Conservation (phyloP, 768 basidiomycete genomes). For the Suillus hirtellus region DNA sequence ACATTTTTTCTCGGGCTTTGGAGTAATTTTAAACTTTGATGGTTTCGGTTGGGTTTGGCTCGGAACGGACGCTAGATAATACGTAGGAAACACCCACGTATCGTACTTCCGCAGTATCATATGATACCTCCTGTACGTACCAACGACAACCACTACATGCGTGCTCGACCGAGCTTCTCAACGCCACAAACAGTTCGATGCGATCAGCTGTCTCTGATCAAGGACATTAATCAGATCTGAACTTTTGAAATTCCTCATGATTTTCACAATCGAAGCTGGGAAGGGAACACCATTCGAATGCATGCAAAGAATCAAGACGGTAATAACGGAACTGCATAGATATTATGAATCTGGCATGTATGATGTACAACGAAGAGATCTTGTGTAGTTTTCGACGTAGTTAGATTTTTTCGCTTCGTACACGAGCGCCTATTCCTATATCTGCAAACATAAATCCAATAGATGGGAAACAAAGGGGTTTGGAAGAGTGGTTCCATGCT, state of each 20-base stretch:
- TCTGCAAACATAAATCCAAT: conserved; percentile 20
- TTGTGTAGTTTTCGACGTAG: conserved; percentile 10
- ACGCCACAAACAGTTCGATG: not conserved
- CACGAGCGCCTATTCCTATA: conserved; percentile 17
- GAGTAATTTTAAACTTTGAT: not conserved
- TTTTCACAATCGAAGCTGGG: not conserved
- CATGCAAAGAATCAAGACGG: not conserved
- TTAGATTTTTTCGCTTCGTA: conserved; percentile 23
- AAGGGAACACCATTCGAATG: not conserved
- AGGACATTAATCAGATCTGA: not conserved
- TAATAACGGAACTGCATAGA: conserved; percentile 14
- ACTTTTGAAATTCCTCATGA: not conserved
- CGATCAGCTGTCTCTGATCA: not conserved
- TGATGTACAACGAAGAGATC: conserved; percentile 18
- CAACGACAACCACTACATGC: not conserved
- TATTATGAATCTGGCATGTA: conserved; percentile 13
- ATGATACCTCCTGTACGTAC: not conserved
- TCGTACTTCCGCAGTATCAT: not conserved
- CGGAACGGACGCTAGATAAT: not conserved
- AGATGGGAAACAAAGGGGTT: conserved; percentile 9
- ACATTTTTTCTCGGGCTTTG: not conserved
- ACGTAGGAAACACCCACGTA: not conserved
- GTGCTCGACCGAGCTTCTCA: not conserved
- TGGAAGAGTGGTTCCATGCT: conserved; percentile 14
- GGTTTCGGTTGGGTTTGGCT: not conserved